Percentiles rank a stretch among this genome's conserved stretches.
These are phyloP conservation scores for Tetratostichococcus sp. DNA, from an alignment of 139 green algal genomes.

Conservation along the genomic window DNA sequence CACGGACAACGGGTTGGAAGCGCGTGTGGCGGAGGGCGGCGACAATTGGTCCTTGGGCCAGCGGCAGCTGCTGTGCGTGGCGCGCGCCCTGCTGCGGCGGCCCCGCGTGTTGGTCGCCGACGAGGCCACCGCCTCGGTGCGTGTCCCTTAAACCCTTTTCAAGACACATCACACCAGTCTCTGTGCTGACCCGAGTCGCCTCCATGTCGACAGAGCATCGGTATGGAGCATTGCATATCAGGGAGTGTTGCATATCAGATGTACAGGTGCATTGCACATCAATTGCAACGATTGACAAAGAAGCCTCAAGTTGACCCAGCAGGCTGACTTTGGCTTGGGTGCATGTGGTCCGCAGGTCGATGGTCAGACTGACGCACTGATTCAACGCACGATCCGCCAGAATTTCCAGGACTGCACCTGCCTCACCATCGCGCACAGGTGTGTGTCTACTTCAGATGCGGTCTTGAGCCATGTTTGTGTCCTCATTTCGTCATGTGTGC, in stretches of 20 bases:
- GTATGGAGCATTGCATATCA: no score
- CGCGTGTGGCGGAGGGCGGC: constrained; percentile 70
- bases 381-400: constrained; percentile 74
- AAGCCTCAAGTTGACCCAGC: no score
- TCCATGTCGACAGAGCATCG: no score
- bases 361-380: constrained; percentile 72
- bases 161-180: no score
- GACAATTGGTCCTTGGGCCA: constrained; percentile 83
- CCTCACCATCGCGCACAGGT: constrained; percentile 84
- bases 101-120: constrained; percentile 84
- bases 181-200: no score
- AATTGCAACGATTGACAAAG: no score
- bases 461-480: constrained; percentile 34
- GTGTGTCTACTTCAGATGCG: constrained; percentile 76
- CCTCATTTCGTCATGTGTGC: constrained; percentile 9
- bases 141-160: no score
- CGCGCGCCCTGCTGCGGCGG: constrained; percentile 29
- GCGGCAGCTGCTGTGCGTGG: constrained; percentile 89
- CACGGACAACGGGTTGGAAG: constrained; percentile 26
- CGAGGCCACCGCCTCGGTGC: constrained; percentile 87
- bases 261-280: no score
- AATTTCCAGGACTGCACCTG: constrained; percentile 79
- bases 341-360: no score
- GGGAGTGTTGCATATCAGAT: no score
- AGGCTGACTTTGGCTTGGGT: no score